Conservation (phyloP, 805 yeast species). For the Cyberlindnera americana region DNA sequence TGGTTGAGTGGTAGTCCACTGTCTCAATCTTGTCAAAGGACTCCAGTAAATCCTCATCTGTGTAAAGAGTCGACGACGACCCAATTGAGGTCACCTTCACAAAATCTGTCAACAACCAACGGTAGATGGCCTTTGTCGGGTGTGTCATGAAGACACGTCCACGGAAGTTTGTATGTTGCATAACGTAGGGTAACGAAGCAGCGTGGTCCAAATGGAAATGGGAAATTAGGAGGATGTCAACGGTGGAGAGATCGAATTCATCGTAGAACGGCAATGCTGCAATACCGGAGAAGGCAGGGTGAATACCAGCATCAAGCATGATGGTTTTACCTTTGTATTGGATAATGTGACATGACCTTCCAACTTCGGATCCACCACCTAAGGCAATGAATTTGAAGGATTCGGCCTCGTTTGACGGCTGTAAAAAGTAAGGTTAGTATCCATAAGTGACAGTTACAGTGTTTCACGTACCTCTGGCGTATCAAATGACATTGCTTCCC, state of each 20-base stretch:
- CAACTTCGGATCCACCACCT: slow-evolving; percentile 99
- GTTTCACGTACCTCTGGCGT: slow-evolving; percentile 6
- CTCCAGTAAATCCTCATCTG: slow-evolving; percentile 84
- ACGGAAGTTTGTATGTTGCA: slow-evolving; percentile 92
- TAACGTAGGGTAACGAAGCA: slow-evolving; percentile 94
- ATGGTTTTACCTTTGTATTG: slow-evolving; percentile 92
- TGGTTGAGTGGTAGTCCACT: slow-evolving; percentile 91
- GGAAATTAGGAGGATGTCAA: slow-evolving; percentile 82
- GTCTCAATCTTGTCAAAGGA: slow-evolving; percentile 92
- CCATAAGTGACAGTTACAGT: too few species aligned
- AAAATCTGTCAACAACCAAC: slow-evolving; percentile 93
- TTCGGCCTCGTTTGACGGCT: slow-evolving; percentile 22
- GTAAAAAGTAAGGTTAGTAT: not conserved
- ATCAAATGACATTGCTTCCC: slow-evolving; percentile 2
- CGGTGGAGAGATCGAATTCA: slow-evolving; percentile 84
- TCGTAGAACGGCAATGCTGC: slow-evolving; percentile 94
- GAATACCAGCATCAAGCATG: slow-evolving; percentile 98
- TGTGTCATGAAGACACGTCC: slow-evolving; percentile 99
- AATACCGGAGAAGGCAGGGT: slow-evolving; percentile 89
- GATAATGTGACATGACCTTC: slow-evolving; percentile 90
- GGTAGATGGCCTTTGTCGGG: slow-evolving; percentile 95
- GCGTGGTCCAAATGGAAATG: slow-evolving; percentile 99
- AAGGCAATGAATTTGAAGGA: slow-evolving; percentile 73
- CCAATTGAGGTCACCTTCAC: slow-evolving; percentile 78
- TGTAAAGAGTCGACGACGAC: slow-evolving; percentile 52